Conservation (phyloP, 2,329 filamentous ascomycete species). For the Curvularia sp. region DNA sequence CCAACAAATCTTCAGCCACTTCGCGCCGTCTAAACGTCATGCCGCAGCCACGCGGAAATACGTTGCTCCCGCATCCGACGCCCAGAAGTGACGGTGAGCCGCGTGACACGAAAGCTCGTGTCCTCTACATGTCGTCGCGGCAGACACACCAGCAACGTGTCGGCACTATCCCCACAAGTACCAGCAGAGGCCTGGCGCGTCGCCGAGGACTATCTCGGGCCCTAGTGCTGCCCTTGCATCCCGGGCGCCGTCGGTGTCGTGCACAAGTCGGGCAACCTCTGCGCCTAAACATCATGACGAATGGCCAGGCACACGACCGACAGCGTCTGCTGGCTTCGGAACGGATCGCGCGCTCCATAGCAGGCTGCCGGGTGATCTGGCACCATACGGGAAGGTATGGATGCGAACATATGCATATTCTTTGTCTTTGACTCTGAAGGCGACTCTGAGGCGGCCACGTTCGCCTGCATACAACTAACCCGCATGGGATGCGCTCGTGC, state of each 20-base stretch:
- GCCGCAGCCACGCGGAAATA: slow-evolving; percentile 22
- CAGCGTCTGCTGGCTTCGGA: slow-evolving; percentile 33
- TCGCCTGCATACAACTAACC: slow-evolving; percentile 49
- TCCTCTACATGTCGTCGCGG: slow-evolving; percentile 16
- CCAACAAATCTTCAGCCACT: slow-evolving; percentile 8
- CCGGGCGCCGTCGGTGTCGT: slow-evolving; percentile 27
- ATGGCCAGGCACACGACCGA: slow-evolving; percentile 25
- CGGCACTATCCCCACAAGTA: slow-evolving; percentile 9
- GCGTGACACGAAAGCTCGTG: slow-evolving; percentile 28
- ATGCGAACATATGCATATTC: slow-evolving; percentile 46
- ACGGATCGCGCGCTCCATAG: slow-evolving; percentile 45
- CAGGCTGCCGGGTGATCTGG: slow-evolving; percentile 46
- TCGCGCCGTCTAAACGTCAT: slow-evolving; percentile 15
- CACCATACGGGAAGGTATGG: slow-evolving; percentile 41
- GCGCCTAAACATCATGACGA: slow-evolving; percentile 16
- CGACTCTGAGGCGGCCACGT: slow-evolving; percentile 50
- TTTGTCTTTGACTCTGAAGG: slow-evolving; percentile 37
- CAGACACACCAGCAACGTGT: slow-evolving; percentile 17
- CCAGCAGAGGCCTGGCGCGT: slow-evolving; percentile 14
- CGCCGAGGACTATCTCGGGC: slow-evolving; percentile 16
- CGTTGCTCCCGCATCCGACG: slow-evolving; percentile 13
- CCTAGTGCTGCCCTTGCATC: slow-evolving; percentile 17
- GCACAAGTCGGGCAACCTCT: slow-evolving; percentile 24
- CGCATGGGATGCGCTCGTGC: slow-evolving; percentile 46
- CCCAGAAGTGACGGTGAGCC: slow-evolving; percentile 32